Base-by-base conservation (phyloP, 2,329 filamentous ascomycete species). In the Stagonosporopsis chrysanthemi region DNA sequence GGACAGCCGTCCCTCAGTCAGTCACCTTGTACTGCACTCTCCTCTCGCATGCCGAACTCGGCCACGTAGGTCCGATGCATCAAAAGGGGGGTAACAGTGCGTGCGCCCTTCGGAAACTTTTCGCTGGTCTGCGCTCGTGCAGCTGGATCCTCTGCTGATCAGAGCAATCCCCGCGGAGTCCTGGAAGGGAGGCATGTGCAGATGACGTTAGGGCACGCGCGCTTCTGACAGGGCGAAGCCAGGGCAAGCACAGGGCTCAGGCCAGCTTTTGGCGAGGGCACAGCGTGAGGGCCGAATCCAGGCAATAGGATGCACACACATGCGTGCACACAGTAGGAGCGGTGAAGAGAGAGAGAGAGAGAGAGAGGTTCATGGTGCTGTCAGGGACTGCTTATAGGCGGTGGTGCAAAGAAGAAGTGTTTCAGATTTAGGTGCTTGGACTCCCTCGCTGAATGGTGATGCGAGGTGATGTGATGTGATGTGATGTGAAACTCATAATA, bases 91-190 rank as follows among this genome's bases (percentile, higher is more conserved):
- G 19, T 19, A 19, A n/a, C n/a, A n/a, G n/a, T n/a, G n/a, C 36
- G 24, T 7, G 11, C 48, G 14, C 22, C 11, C n/a, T 43, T 51
- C 42, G 41, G 54, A 47, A 47, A 47, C 39, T 39, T 7, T 52
- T 33, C 9, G 15, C 28, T 29, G 28, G 28, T 11, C 28, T 29
- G 28, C 28, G 28, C 28, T 42, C 29, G 29, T 24, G 38, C 39
- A 23, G 31, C 36, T 9, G 47, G 54, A n/a, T 57, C 48, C 43
- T 44, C 3, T 6, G 54, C 38, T 48, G 54, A 48, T 57, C 54
- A 48, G 48, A 39, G 47, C 43, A 35, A 46, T n/a, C 52, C 46
- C 22, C 17, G 41, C 44, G 17, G 44, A 19, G 11, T 29, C 28
- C 6, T 17, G 22, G 7, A n/a, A 5, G 23, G n/a, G 36, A 42